A percentile compares a stretch with the other conserved stretches of the same genome.
Conservation (phyloP, 192 early-diverging fungal species). For the Radiomyces spectabilis region DNA sequence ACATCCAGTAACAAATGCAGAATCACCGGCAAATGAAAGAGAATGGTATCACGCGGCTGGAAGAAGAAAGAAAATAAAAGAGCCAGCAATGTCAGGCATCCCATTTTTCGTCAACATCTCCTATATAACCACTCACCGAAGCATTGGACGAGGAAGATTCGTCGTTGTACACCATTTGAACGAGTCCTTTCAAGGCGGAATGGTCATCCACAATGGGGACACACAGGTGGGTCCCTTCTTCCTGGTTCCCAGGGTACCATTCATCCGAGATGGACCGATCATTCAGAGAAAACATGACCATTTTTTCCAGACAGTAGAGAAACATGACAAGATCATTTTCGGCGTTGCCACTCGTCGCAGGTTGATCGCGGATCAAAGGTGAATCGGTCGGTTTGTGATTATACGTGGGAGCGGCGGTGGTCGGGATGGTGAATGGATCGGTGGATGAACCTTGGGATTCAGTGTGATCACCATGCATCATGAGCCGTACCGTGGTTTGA, state of each 20-base stretch:
- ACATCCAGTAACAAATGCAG: slow-evolving; percentile 41
- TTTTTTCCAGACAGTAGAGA: slow-evolving; percentile 47
- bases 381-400: too few relatives aligned
- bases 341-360: neutral
- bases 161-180: neutral
- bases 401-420: neutral
- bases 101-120: too few relatives aligned
- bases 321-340: slow-evolving; percentile 47
- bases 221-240: neutral
- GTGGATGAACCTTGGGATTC: neutral
- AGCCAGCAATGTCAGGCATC: too few relatives aligned
- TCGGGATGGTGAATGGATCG: neutral
- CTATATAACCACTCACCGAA: too few relatives aligned
- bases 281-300: slow-evolving; percentile 44
- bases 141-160: too few relatives aligned
- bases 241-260: slow-evolving; percentile 4
- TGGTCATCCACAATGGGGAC: neutral
- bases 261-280: slow-evolving; percentile 30
- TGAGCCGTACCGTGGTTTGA: slow-evolving; percentile 10
- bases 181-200: neutral
- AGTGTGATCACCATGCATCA: slow-evolving; percentile 4
- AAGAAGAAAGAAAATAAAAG: too few relatives aligned
- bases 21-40: slow-evolving; percentile 37
- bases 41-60: slow-evolving; percentile 43
- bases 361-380: neutral